Percentiles rank a stretch among this genome's conserved stretches.
Conservation (phyloP, 306 rosid genomes). For the Notholithocarpus densiflorus region DNA sequence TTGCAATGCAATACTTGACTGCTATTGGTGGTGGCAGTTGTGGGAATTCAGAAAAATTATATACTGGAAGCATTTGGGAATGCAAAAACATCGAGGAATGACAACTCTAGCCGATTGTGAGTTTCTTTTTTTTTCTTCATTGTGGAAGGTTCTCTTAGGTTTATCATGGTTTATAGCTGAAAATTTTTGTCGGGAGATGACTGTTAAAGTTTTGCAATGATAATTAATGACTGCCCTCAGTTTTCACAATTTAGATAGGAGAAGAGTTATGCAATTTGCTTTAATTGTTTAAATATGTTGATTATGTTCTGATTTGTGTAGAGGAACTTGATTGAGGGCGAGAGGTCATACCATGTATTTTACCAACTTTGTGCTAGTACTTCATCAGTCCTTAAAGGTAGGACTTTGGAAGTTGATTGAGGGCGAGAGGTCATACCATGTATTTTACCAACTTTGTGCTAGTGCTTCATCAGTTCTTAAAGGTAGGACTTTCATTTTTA, state of each 20-base stretch:
- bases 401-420: too few relatives aligned
- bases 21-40: slow-evolving; percentile 68
- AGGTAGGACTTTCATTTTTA: slow-evolving; percentile 43
- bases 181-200: slow-evolving; percentile 6
- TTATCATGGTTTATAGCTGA: slow-evolving; percentile 13
- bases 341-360: slow-evolving; percentile 87
- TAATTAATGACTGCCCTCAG: neutral
- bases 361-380: slow-evolving; percentile 90
- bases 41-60: slow-evolving; percentile 61
- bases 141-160: slow-evolving; percentile 5
- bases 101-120: slow-evolving; percentile 90
- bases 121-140: slow-evolving; percentile 38
- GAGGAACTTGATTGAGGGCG: slow-evolving; percentile 91
- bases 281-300: neutral
- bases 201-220: neutral
- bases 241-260: slow-evolving; percentile 9
- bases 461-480: slow-evolving; percentile 69
- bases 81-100: slow-evolving; percentile 82
- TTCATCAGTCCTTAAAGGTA: slow-evolving; percentile 56
- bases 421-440: too few relatives aligned
- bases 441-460: too few relatives aligned
- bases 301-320: slow-evolving; percentile 32
- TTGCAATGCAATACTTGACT: slow-evolving; percentile 83
- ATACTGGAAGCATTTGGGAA: slow-evolving; percentile 89
- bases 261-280: slow-evolving; percentile 18